Evolutionary conservation across 2,329 filamentous ascomycete genomes (phyloP), one percentile per base, ranked within the genome.

Genomic region (Paecilomyces niveus): DNA sequence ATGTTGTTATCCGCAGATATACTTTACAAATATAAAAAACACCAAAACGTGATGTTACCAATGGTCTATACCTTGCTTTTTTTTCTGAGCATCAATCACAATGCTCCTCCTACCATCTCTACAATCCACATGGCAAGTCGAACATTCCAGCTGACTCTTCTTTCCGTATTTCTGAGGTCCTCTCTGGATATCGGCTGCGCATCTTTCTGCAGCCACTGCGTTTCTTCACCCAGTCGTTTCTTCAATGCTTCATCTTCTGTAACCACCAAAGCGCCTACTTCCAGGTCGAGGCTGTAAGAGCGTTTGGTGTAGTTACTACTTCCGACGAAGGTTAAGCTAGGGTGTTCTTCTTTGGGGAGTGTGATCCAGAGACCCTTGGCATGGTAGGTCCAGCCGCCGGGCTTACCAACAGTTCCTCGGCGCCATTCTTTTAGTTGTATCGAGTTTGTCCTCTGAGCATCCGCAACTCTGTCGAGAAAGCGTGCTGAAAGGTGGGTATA

Each of bases 241-340:
- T 90, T 90, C 65, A 99, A 74, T 0, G 79, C 82, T 24, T 87
- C 79, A 67, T 97, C 88, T 22, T 80, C 80, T 1, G 94, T 99
- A 3, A 97, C 85, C 29, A 99, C 88, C 59, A 97, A 74, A 0
- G 90, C 89, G 33, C 95, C 94, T 0, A 89, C 89, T 72, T 99
- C 94, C 1, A 99, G 81, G 74, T 99, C 94, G 50, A 97, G 83
- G 49, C 88, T 88, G 74, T 99, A 97, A 69, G 90, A 95, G 53
- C 94, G 82, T 72, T 94, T 92, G 0, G 94, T 99, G 74, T 97
- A 99, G 71, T 99, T 99, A 9, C 89, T 94, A 70, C 90, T 95
- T 1, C 94, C 94, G 0, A 99, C 84, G 18, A 97, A 81, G 32
- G 87, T 95, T 57, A 97, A 80, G 54, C 88, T 87, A 0, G 92